Conservation (phyloP, 179 eudicot species). For the Corrigiola litoralis region DNA sequence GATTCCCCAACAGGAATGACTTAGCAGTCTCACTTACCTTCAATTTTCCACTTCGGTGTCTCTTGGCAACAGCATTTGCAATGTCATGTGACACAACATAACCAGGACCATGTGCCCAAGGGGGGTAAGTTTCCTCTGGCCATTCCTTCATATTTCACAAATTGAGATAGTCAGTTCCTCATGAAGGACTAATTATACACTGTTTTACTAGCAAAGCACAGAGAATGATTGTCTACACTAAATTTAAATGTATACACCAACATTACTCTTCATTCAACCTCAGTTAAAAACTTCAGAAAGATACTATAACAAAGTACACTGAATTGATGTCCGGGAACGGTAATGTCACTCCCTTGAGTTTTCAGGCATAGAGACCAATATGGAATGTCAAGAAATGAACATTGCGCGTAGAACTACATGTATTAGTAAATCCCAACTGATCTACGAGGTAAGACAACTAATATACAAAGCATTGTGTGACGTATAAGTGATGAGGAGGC, state of each 20-base stretch:
- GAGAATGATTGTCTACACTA: background rate
- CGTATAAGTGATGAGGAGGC: background rate
- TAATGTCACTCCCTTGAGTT: background rate
- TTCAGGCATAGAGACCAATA: background rate
- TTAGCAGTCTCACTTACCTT: conserved; percentile 44
- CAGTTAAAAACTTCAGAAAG: too few relatives aligned
- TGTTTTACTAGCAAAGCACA: background rate
- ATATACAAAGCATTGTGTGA: background rate
- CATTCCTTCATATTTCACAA: conserved; percentile 60
- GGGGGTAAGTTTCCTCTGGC: conserved; percentile 80
- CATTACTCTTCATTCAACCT: too few relatives aligned
- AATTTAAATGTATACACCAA: background rate
- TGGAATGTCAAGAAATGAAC: background rate
- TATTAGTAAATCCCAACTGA: background rate
- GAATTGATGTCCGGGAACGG: too few relatives aligned
- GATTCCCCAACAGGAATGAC: too few relatives aligned
- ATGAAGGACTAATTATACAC: background rate
- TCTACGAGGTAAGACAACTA: background rate
- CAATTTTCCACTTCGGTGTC: conserved; percentile 48
- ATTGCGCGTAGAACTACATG: background rate
- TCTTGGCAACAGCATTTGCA: conserved; percentile 53
- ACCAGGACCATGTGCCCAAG: conserved; percentile 97
- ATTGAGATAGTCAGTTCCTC: conserved; percentile 1
- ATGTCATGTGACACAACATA: conserved; percentile 80
- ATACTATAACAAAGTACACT: too few relatives aligned